These are phyloP conservation scores for Candida sithepensis DNA, from an alignment of 805 yeast species.

Conservation along the genomic window DNA sequence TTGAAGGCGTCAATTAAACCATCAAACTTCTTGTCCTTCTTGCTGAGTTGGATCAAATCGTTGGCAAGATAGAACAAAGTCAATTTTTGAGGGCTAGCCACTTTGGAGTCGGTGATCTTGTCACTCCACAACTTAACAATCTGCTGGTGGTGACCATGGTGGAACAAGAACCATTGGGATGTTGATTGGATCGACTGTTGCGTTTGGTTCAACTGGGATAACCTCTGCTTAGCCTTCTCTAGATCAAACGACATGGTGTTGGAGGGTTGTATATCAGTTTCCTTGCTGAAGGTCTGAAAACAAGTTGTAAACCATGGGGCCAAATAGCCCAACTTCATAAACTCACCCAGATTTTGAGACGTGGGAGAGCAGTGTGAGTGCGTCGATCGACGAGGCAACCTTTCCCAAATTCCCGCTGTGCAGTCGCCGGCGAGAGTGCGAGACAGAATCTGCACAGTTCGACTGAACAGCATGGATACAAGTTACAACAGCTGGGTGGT, in stretches of 20 bases:
- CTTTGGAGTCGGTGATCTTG: slow-evolving; percentile 10
- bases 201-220: slow-evolving; percentile 49
- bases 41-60: slow-evolving; percentile 78
- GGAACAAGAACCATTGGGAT: slow-evolving; percentile 69
- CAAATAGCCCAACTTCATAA: no score
- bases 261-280: no score
- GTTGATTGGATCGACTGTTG: slow-evolving; percentile 73
- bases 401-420: no score
- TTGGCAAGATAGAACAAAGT: slow-evolving; percentile 69
- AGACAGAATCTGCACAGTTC: background rate
- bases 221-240: slow-evolving; percentile 45
- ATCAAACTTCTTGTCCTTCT: slow-evolving; percentile 50
- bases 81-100: slow-evolving; percentile 35
- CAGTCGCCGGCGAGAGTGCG: no score
- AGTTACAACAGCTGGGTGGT: no score
- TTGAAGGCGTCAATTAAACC: slow-evolving; percentile 46
- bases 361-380: no score
- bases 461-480: no score
- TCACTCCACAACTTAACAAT: slow-evolving; percentile 52
- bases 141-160: slow-evolving; percentile 52
- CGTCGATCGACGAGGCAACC: background rate
- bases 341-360: no score
- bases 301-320: no score
- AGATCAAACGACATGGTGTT: slow-evolving; percentile 55
- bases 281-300: no score